Conservation (phyloP, 2,329 filamentous ascomycete genomes). For the Dothistroma pini region DNA sequence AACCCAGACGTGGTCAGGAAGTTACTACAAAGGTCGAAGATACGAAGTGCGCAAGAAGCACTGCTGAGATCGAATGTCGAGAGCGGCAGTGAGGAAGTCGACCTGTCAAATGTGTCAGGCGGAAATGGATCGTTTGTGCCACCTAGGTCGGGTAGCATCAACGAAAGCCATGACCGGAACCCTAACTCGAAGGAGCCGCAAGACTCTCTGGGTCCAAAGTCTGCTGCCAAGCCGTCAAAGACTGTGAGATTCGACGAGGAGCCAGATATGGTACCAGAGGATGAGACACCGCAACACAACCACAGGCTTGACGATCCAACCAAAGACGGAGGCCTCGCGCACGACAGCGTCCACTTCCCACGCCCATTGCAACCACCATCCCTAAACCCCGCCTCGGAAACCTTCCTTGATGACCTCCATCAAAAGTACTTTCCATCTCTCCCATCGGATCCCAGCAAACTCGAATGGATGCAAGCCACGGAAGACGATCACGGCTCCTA, state of each 20-base stretch:
- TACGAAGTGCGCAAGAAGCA: not conserved
- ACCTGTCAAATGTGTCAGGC: conserved; percentile 27
- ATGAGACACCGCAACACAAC: conserved; percentile 2
- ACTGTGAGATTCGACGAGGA: conserved; percentile 25
- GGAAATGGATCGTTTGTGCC: not conserved
- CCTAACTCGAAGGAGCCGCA: not conserved
- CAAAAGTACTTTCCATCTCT: conserved; percentile 90
- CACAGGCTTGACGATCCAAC: not conserved
- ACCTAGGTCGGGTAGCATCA: not conserved
- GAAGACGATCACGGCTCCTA: conserved; percentile 62
- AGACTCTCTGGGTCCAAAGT: conserved; percentile 5
- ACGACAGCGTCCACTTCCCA: conserved; percentile 57
- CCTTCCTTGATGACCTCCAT: conserved; percentile 82
- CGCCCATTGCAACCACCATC: conserved; percentile 56
- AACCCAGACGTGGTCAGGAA: conserved; percentile 72
- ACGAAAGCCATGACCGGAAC: conserved; percentile 4
- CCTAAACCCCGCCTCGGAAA: conserved; percentile 76
- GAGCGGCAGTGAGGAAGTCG: conserved; percentile 50
- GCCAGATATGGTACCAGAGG: not conserved
- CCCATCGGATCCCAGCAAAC: conserved; percentile 75
- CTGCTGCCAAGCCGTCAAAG: conserved; percentile 17
- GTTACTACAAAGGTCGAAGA: conserved; percentile 58
- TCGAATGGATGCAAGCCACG: conserved; percentile 76
- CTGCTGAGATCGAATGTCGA: conserved; percentile 63
- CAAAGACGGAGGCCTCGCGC: conserved; percentile 12